Evolutionary conservation across 2,329 filamentous ascomycete genomes (phyloP), one percentile per base, ranked within the genome.

Genomic region (Zalaria obscura): DNA sequence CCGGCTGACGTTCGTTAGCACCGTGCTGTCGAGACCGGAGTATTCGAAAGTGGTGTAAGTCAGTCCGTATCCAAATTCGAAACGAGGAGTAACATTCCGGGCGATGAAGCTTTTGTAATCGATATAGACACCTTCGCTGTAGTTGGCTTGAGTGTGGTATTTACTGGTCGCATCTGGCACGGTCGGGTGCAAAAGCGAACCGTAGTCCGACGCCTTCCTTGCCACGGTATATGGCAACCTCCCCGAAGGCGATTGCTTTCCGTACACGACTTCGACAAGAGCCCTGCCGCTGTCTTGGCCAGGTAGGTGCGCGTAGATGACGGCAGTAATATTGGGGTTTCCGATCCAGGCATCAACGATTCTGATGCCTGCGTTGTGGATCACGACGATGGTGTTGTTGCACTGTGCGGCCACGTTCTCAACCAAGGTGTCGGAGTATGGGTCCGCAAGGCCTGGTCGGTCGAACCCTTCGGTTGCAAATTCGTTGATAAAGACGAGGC

Each of bases 221-320:
- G 76, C 75, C 1, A 80, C 65, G 0, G 77, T 80, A 52, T 78
- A 81, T 0, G 75, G 73, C 1, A 80, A 62, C 43, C 70, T 68
- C 1, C 76, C 76, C 0, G 73, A 77, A 0, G 70, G 69, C 45
- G 69, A 73, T 2, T 63, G 56, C 2, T 72, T 64, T 25, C 76
- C 76, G 49, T 77, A 79, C 0, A 80, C 61, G 5, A 80, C 53
- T 1, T 69, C 65, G 0, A 71, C 69, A 4, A 79, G 51, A 0
- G 74, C 69, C 1, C 61, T 58, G 0, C 78, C 78, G 1, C 70
- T 73, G 42, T 78, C 73, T 50, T 82, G 75, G 0, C 78, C 78
- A 0, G 77, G 78, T 0, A 80, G 61, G 50, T 80, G 77, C 4
- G 74, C 77, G 48, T 75, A 75, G 0, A 83, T 64, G 10, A 83